Conservation (phyloP, 768 basidiomycete genomes). For the Kwoniella shandongensis region DNA sequence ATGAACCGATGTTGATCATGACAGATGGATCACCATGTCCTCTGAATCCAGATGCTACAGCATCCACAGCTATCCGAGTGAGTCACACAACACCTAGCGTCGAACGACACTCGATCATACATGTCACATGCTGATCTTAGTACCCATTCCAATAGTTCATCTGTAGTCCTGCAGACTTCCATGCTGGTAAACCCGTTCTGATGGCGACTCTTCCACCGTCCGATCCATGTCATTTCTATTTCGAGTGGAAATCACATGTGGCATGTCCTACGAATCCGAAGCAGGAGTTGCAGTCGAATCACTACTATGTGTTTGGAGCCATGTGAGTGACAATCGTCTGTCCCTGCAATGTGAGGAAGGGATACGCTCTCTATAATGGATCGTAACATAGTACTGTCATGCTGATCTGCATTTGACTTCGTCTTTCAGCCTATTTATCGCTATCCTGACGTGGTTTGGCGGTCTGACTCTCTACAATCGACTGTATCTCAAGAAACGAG, state of each 20-base stretch:
- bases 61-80: constrained; percentile 63
- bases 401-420: constrained; percentile 4
- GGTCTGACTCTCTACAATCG: constrained; percentile 75
- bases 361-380: not conserved
- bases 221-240: constrained; percentile 68
- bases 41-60: constrained; percentile 57
- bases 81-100: constrained; percentile 1
- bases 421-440: constrained; percentile 58
- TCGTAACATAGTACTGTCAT: not conserved
- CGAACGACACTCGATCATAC: not conserved
- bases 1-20: constrained; percentile 61
- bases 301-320: constrained; percentile 62
- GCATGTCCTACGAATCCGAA: constrained; percentile 69
- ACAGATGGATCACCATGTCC: constrained; percentile 68
- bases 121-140: not conserved
- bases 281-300: constrained; percentile 57
- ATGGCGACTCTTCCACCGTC: constrained; percentile 65
- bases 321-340: constrained; percentile 60
- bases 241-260: constrained; percentile 84
- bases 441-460: constrained; percentile 67
- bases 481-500: constrained; percentile 68
- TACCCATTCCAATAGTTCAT: constrained; percentile 59
- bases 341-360: too few relatives aligned
- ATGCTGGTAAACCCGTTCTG: constrained; percentile 60
- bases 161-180: constrained; percentile 68